Percentiles rank a stretch among this genome's conserved stretches.
Evolutionary conservation across 371 early-diverging fungal species (phyloP).

Genomic region (Neoconidiobolus thromboides): DNA sequence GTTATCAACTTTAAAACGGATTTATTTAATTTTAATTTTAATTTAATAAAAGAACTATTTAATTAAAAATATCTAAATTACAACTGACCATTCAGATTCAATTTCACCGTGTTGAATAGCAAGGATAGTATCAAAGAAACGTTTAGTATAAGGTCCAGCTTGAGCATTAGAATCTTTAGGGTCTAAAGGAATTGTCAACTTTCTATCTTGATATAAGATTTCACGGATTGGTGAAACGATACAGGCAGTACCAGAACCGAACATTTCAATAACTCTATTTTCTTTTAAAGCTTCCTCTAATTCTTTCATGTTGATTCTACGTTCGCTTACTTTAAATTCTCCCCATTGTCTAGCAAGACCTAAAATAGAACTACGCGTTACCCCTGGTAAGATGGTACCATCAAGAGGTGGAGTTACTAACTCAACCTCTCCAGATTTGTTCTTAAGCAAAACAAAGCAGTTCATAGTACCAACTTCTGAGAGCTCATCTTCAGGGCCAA

Average conservation of each 20-base stretch:
- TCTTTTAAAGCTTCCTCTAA: slow-evolving; percentile 51
- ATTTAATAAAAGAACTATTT: too few relatives aligned
- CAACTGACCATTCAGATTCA: slow-evolving; percentile 3
- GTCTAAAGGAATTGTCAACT: slow-evolving; percentile 71
- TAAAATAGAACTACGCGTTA: slow-evolving; percentile 90
- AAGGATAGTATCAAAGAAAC: slow-evolving; percentile 71
- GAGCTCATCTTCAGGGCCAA: slow-evolving; percentile 63
- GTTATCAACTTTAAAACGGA: too few relatives aligned
- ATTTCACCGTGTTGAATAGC: slow-evolving; percentile 47
- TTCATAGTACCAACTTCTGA: slow-evolving; percentile 97
- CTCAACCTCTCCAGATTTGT: slow-evolving; percentile 54
- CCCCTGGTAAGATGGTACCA: slow-evolving; percentile 91
- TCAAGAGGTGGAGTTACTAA: slow-evolving; percentile 85
- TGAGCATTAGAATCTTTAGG: slow-evolving; percentile 54
- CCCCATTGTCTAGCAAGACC: slow-evolving; percentile 60
- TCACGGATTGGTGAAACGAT: slow-evolving; percentile 84
- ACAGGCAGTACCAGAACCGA: slow-evolving; percentile 93
- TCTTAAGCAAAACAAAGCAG: slow-evolving; percentile 71
- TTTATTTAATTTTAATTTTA: too few relatives aligned
- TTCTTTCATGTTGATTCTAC: slow-evolving; percentile 66
- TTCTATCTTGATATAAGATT: slow-evolving; percentile 32
- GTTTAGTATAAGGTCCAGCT: slow-evolving; percentile 78
- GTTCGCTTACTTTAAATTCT: slow-evolving; percentile 80
- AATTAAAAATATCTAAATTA: not conserved
- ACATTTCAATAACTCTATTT: slow-evolving; percentile 50